Evolutionary conservation across 306 rosid species (phyloP).

Genomic region (Quercus alba): DNA sequence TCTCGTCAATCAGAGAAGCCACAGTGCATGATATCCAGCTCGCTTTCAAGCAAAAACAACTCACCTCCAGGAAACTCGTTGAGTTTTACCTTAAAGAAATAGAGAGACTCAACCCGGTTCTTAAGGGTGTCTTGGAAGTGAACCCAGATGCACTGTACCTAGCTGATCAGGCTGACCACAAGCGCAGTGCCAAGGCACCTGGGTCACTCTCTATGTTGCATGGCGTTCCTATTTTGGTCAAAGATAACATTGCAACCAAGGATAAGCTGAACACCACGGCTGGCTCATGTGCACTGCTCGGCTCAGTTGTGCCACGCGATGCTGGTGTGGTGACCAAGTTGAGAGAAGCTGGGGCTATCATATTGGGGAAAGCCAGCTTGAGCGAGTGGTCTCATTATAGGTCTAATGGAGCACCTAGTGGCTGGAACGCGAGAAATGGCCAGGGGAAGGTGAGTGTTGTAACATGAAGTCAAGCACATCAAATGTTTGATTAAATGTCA

Average conservation of each 20-base stretch:
- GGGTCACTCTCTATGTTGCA: slow-evolving; percentile 26
- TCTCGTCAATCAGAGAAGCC: slow-evolving; percentile 35
- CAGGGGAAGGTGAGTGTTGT: slow-evolving; percentile 40
- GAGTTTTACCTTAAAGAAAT: slow-evolving; percentile 41
- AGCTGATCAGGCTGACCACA: slow-evolving; percentile 47
- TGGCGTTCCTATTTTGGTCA: slow-evolving; percentile 55
- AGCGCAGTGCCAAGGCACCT: slow-evolving; percentile 21
- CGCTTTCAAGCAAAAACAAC: slow-evolving; percentile 14
- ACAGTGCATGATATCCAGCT: slow-evolving; percentile 35
- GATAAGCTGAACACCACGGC: too few species aligned
- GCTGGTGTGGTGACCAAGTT: slow-evolving; percentile 45
- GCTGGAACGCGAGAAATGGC: slow-evolving; percentile 53
- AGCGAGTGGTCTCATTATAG: slow-evolving; percentile 45
- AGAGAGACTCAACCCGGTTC: slow-evolving; percentile 31
- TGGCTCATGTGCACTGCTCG: too few species aligned
- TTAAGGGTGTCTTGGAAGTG: neutral
- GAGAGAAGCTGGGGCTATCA: slow-evolving; percentile 51
- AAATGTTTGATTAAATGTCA: too few species aligned
- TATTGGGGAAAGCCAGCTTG: slow-evolving; percentile 55
- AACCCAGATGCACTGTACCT: slow-evolving; percentile 43
- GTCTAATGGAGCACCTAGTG: slow-evolving; percentile 28
- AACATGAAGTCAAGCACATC: too few species aligned
- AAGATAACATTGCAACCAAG: slow-evolving; percentile 32
- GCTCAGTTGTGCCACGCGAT: slow-evolving; percentile 24
- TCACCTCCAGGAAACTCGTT: slow-evolving; percentile 40